phyloP scores from a whole-genome alignment of 306 rosid species.

The Cicer cuneatum region DNA sequence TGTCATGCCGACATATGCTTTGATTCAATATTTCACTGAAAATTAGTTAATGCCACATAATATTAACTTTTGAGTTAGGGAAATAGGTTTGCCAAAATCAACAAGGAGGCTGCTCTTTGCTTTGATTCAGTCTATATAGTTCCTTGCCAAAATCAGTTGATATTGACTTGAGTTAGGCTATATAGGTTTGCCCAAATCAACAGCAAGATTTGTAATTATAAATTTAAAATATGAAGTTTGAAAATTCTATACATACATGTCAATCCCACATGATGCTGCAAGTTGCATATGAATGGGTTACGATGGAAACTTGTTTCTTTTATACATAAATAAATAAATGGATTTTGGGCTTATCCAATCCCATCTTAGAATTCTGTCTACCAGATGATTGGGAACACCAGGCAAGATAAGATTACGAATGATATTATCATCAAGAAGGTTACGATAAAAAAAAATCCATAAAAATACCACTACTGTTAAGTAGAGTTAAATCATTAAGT shows the following conservation, averaged over 20 bases:
- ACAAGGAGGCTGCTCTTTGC: constrained; percentile 7
- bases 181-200: background rate
- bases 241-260: background rate
- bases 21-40: background rate
- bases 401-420: background rate
- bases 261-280: background rate
- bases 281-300: background rate
- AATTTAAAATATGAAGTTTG: background rate
- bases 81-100: background rate
- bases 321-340: constrained; percentile 1
- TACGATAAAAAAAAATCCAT: background rate
- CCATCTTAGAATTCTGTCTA: background rate
- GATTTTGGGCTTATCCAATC: constrained; percentile 1
- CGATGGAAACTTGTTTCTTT: constrained; percentile 27
- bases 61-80: background rate
- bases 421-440: background rate
- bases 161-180: background rate
- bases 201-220: constrained; percentile 3
- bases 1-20: background rate
- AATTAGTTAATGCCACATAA: constrained; percentile 10
- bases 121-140: constrained; percentile 18
- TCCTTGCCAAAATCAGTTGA: background rate
- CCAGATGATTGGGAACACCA: background rate
- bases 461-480: background rate
- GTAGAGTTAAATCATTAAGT: background rate